Evolutionary conservation across 176 grass and related monocot genomes (phyloP).

Genomic region (Hsuehochloa calcarea): DNA sequence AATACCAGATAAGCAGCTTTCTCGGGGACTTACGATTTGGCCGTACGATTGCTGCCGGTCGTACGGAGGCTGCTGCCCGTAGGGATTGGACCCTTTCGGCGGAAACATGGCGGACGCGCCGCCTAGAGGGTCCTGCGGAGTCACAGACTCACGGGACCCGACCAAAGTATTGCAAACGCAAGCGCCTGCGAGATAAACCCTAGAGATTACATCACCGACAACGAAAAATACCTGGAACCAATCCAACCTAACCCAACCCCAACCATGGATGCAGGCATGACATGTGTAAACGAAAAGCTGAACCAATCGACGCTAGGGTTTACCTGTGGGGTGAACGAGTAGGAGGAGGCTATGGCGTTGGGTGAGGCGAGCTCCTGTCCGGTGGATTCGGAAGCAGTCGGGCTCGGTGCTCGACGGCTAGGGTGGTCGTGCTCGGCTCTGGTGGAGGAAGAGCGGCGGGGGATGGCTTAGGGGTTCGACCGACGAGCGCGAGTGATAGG

Average conservation of each 20-base stretch:
- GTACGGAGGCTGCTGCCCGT: slow-evolving; percentile 62
- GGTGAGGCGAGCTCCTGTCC: neutral
- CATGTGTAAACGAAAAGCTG: too few relatives aligned
- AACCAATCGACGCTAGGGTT: slow-evolving; percentile 26
- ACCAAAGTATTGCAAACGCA: neutral
- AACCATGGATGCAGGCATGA: too few relatives aligned
- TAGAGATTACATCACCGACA: slow-evolving; percentile 16
- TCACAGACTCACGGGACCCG: slow-evolving; percentile 10
- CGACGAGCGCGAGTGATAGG: neutral
- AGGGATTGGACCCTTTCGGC: slow-evolving; percentile 64
- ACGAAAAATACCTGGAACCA: neutral
- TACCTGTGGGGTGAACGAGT: slow-evolving; percentile 6
- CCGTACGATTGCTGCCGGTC: slow-evolving; percentile 61
- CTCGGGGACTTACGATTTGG: slow-evolving; percentile 51
- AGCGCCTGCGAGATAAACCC: neutral
- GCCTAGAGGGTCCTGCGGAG: slow-evolving; percentile 10
- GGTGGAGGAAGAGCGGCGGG: neutral
- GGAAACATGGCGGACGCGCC: slow-evolving; percentile 63
- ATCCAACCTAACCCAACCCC: neutral
- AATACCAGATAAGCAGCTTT: neutral
- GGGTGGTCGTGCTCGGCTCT: neutral
- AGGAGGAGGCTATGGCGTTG: neutral
- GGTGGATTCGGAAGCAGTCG: neutral
- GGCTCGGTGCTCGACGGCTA: neutral
- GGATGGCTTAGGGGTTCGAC: slow-evolving; percentile 12